These are phyloP conservation scores for Neoboletus brunneissimus DNA, from an alignment of 768 basidiomycete species.

Conservation along the genomic window DNA sequence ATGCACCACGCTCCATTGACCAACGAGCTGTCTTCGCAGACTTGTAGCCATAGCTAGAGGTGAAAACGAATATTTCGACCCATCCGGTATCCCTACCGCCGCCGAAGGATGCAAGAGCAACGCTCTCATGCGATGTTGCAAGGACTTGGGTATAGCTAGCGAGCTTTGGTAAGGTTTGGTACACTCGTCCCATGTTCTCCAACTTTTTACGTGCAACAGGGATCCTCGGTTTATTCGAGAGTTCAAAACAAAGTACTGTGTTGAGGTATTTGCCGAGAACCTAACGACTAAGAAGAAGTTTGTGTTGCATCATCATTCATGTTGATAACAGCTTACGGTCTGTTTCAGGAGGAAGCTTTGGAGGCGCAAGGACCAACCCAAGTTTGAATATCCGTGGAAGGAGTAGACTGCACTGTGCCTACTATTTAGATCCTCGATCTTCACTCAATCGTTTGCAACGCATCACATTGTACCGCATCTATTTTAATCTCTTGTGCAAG, in stretches of 20 bases:
- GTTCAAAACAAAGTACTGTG: slow-evolving; percentile 81
- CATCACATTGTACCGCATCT: neutral
- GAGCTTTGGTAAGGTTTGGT: slow-evolving; percentile 75
- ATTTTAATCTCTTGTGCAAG: neutral
- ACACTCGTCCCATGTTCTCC: neutral
- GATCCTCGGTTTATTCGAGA: slow-evolving; percentile 94
- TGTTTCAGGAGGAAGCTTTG: slow-evolving; percentile 79
- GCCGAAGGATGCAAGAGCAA: slow-evolving; percentile 96
- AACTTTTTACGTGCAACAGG: slow-evolving; percentile 42
- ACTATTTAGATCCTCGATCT: neutral
- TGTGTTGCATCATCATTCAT: slow-evolving; percentile 28
- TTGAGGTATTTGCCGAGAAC: slow-evolving; percentile 87
- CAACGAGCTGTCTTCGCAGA: slow-evolving; percentile 37
- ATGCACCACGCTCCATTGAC: neutral
- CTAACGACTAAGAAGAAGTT: slow-evolving; percentile 87
- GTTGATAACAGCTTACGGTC: slow-evolving; percentile 3
- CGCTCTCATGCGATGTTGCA: slow-evolving; percentile 96
- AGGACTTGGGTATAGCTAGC: slow-evolving; percentile 93
- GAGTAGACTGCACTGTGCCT: slow-evolving; percentile 44
- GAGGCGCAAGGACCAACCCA: slow-evolving; percentile 82
- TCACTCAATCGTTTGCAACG: neutral
- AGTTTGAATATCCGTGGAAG: slow-evolving; percentile 86
- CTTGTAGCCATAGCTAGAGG: slow-evolving; percentile 89
- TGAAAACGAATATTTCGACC: slow-evolving; percentile 96
- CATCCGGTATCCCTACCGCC: slow-evolving; percentile 85